Conservation (phyloP, 768 basidiomycete genomes). For the Collybiopsis luxurians region DNA sequence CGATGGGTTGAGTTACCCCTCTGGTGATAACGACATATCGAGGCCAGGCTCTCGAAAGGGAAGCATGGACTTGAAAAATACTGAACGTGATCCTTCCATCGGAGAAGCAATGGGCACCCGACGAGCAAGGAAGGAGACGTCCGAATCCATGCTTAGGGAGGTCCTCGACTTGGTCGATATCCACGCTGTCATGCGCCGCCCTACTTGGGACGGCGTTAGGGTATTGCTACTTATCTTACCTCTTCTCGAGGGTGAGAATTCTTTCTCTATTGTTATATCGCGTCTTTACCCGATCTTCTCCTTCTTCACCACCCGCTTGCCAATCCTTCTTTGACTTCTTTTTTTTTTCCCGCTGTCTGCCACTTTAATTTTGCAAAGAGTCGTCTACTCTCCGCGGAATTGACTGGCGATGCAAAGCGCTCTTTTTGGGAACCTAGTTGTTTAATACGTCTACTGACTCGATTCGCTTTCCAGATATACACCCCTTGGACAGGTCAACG, state of each 20-base stretch:
- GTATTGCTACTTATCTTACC: slow-evolving; percentile 78
- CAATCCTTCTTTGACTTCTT: background rate
- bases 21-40: slow-evolving; percentile 1
- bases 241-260: slow-evolving; percentile 71
- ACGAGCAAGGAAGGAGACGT: slow-evolving; percentile 48
- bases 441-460: background rate
- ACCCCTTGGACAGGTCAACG: slow-evolving; percentile 46
- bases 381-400: background rate
- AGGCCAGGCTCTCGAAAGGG: slow-evolving; percentile 6
- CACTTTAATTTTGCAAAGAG: too few relatives aligned
- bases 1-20: slow-evolving; percentile 20
- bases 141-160: slow-evolving; percentile 71
- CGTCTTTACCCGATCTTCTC: background rate
- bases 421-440: background rate
- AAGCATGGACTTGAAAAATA: background rate
- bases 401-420: background rate
- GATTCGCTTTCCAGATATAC: slow-evolving; percentile 32
- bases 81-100: background rate
- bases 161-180: slow-evolving; percentile 79
- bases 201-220: slow-evolving; percentile 85
- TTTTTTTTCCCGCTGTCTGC: background rate
- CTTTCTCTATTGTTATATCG: background rate
- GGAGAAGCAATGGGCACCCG: background rate
- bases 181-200: slow-evolving; percentile 73
- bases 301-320: slow-evolving; percentile 11